Conservation (phyloP, 2,329 filamentous ascomycete species). For the Paraconiothyrium sp. region DNA sequence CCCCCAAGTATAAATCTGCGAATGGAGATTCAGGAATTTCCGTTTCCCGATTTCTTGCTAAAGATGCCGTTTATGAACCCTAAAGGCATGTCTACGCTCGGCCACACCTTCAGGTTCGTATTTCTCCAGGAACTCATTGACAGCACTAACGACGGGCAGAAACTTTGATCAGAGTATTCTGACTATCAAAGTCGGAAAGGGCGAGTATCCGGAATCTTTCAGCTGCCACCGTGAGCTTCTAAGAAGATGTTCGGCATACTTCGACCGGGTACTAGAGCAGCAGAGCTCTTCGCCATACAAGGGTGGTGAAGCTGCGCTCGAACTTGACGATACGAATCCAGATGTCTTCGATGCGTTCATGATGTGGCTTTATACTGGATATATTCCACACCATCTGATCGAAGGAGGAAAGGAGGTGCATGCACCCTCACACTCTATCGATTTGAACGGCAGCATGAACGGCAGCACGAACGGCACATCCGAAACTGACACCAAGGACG, state of each 20-base stretch:
- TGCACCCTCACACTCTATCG: slow-evolving; percentile 39
- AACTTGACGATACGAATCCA: slow-evolving; percentile 45
- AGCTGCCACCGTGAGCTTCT: slow-evolving; percentile 47
- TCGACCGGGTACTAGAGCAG: slow-evolving; percentile 42
- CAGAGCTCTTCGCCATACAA: slow-evolving; percentile 45
- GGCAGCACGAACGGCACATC: slow-evolving; percentile 25
- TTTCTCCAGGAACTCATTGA: background rate
- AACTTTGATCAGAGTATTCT: slow-evolving; percentile 50
- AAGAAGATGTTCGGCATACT: slow-evolving; percentile 45
- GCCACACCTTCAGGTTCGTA: slow-evolving; percentile 45
- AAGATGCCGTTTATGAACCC: slow-evolving; percentile 49
- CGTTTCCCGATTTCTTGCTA: slow-evolving; percentile 40
- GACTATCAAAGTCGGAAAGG: slow-evolving; percentile 45
- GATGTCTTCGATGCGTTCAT: slow-evolving; percentile 51
- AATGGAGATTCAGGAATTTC: slow-evolving; percentile 35
- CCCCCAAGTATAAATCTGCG: slow-evolving; percentile 6
- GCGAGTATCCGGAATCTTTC: slow-evolving; percentile 44
- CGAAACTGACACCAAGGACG: slow-evolving; percentile 28
- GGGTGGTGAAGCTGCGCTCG: slow-evolving; percentile 35
- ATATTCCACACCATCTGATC: slow-evolving; percentile 49
- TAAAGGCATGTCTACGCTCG: slow-evolving; percentile 43
- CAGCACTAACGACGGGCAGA: slow-evolving; percentile 32
- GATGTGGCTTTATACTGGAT: slow-evolving; percentile 48
- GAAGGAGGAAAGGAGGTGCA: slow-evolving; percentile 46
- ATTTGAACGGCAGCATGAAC: slow-evolving; percentile 25